Base-by-base conservation (phyloP, 805 yeast genomes). In the Myxozyma kluyveri region DNA sequence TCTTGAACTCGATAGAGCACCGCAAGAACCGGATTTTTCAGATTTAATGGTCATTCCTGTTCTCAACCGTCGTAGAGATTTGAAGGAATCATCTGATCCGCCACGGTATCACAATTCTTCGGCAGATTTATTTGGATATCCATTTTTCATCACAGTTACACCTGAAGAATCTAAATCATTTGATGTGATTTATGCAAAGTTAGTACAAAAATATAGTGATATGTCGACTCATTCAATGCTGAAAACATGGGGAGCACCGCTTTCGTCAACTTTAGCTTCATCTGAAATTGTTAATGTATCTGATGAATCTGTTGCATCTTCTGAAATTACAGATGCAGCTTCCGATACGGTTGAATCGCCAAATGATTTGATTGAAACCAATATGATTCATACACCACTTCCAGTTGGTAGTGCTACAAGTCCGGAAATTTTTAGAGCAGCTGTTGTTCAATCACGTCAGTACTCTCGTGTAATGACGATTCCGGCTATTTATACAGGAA, bases 111-210 rank as follows among this genome's bases (percentile, higher is more conserved):
- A 47, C 2, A 50, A 49, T 24, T 29, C 31, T 17, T 19, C 50
- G 2, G 22, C 45, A 14, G 74, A 74, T 39, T 68, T 82, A 1
- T 86, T 88, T 69, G 95, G 89, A 1, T 66, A 83, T 1, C 98
- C 98, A 2, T 80, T 88, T 61, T 82, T 89, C 60, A 72, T 89
- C 26, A 75, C 81, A 0, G 62, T 88, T 10, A 47, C 75, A 1
- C 71, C 72, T 32, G 73, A 72, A 1, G 91, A 86, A 35, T 66
- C 75, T 3, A 61, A 63, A 2, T 81, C 87, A 22, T 81, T 78
- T 63, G 84, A 83, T 4, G 62, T 67, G 1, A 80, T 89, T 5
- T 69, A 84, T 57, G 64, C 65, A 21, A 85, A 84, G 61, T 61
- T 88, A 26, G 82, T 52, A 12, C 51, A 44, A 9, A 57, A 52